Conservation (phyloP, 2,329 filamentous ascomycete genomes). For the Clarireedia sp. region DNA sequence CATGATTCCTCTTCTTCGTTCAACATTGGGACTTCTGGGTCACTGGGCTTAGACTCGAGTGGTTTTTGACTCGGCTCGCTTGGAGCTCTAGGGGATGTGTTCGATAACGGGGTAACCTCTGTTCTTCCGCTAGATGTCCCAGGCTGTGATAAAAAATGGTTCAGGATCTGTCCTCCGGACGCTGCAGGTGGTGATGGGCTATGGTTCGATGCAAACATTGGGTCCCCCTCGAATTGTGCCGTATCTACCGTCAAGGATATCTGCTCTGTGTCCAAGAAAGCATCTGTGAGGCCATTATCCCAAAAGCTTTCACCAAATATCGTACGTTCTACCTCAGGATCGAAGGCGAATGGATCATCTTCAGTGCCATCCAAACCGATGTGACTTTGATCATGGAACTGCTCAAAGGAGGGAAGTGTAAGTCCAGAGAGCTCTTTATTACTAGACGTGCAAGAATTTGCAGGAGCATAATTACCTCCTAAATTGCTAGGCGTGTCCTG, state of each 20-base stretch:
- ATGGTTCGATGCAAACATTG: background rate
- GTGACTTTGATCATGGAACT: constrained; percentile 3
- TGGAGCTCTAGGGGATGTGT: background rate
- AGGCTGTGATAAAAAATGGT: background rate
- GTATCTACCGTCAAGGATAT: background rate
- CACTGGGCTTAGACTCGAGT: background rate
- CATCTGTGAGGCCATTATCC: background rate
- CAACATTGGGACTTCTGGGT: background rate
- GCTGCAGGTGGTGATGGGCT: no score
- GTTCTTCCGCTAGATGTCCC: background rate
- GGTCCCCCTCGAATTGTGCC: background rate
- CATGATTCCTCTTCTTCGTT: no score
- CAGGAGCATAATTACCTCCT: constrained; percentile 12
- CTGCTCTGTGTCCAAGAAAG: background rate
- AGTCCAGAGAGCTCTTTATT: constrained; percentile 6
- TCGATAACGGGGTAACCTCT: background rate
- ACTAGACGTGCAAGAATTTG: constrained; percentile 1
- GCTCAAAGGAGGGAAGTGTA: constrained; percentile 10
- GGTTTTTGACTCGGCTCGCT: background rate
- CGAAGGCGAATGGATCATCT: background rate
- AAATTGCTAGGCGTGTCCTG: background rate
- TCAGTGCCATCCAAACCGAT: background rate
- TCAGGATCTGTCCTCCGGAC: background rate
- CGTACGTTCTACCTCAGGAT: background rate
- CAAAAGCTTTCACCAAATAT: background rate